These are phyloP conservation scores for Calamus simplicifolius DNA, from an alignment of 176 grass and related monocot genomes.

Conservation along the genomic window DNA sequence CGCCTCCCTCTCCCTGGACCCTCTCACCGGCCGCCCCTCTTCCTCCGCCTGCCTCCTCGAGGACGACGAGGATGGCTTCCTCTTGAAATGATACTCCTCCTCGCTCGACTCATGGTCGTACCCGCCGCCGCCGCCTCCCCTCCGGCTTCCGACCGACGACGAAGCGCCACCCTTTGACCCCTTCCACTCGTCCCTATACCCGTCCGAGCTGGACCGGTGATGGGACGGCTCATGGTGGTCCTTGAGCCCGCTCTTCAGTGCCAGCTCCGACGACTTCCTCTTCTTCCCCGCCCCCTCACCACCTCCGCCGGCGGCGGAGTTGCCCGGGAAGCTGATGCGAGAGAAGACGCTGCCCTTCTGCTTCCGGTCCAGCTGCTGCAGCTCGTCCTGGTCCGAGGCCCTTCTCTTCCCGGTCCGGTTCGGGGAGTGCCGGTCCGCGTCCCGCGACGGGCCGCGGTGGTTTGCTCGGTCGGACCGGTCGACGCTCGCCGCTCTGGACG, in stretches of 20 bases:
- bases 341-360: slow-evolving; percentile 84
- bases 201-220: slow-evolving; percentile 1
- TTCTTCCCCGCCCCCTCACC: slow-evolving; percentile 36
- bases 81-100: slow-evolving; percentile 91
- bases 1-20: slow-evolving; percentile 20
- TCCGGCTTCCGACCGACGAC: slow-evolving; percentile 1
- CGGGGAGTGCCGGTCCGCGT: slow-evolving; percentile 33
- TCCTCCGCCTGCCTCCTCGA: slow-evolving; percentile 35
- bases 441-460: slow-evolving; percentile 24
- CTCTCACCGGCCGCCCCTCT: slow-evolving; percentile 19
- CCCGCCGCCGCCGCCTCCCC: slow-evolving; percentile 22
- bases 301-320: slow-evolving; percentile 15
- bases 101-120: slow-evolving; percentile 32
- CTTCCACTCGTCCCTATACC: slow-evolving; percentile 2
- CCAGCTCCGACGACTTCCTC: slow-evolving; percentile 40
- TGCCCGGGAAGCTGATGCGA: slow-evolving; percentile 83
- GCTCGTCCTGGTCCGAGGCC: slow-evolving; percentile 47
- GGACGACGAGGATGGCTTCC: slow-evolving; percentile 32
- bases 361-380: slow-evolving; percentile 28
- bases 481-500: background rate
- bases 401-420: slow-evolving; percentile 58
- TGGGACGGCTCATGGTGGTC: slow-evolving; percentile 1
- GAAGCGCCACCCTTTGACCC: background rate
- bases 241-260: slow-evolving; percentile 19
- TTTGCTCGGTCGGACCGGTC: slow-evolving; percentile 42